Percentiles rank a stretch among this genome's conserved stretches.
These are phyloP conservation scores for Yamadazyma sp. DNA, from an alignment of 805 yeast genomes.

Conservation along the genomic window DNA sequence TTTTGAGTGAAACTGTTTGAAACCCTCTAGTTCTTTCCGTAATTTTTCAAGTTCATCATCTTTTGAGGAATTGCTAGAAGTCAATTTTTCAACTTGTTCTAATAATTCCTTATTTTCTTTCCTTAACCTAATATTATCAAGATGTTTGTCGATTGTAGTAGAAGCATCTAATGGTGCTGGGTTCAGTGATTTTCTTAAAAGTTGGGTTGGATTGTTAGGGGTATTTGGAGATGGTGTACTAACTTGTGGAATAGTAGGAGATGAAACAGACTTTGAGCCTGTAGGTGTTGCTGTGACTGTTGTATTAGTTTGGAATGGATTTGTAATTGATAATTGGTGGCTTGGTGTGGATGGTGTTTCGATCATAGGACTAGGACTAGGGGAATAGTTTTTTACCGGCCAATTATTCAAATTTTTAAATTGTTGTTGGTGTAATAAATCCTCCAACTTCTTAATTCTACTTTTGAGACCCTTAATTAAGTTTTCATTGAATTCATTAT, in stretches of 20 bases:
- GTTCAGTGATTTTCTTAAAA: constrained; percentile 20
- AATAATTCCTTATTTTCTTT: constrained; percentile 25
- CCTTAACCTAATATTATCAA: constrained; percentile 38
- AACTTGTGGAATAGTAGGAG: neutral
- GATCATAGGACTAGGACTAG: neutral
- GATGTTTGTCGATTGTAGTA: constrained; percentile 38
- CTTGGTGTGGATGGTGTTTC: neutral
- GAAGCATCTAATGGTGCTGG: constrained; percentile 30
- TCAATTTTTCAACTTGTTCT: constrained; percentile 4
- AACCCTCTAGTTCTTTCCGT: constrained; percentile 8
- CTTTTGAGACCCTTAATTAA: constrained; percentile 61
- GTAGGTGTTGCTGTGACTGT: neutral
- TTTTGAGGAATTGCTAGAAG: constrained; percentile 8
- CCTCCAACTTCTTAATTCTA: constrained; percentile 75
- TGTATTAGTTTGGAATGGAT: neutral
- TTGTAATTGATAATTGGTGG: neutral
- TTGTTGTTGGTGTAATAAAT: constrained; percentile 70
- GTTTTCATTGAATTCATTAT: constrained; percentile 32
- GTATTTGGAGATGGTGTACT: neutral
- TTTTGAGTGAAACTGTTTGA: constrained; percentile 4
- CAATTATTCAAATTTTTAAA: constrained; percentile 49
- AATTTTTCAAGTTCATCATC: constrained; percentile 7
- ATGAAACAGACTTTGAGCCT: neutral
- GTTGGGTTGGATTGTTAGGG: constrained; percentile 22
- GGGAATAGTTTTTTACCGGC: constrained; percentile 30